Evolutionary conservation across 345 rosid genomes (phyloP).

Genomic region (Populus alba): DNA sequence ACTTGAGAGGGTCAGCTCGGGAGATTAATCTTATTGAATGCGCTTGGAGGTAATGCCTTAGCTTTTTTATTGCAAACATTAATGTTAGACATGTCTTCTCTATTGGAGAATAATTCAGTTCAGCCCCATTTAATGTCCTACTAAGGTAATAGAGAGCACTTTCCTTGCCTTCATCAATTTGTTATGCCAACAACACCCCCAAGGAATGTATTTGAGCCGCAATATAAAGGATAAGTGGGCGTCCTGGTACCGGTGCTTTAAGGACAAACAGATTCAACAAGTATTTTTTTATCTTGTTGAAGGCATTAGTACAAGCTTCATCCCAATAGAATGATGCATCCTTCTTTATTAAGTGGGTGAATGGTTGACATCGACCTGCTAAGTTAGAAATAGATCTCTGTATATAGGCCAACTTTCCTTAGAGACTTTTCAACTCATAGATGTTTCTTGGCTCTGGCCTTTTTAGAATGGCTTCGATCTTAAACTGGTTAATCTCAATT

Average conservation of each 20-base stretch:
- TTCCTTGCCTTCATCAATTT: neutral
- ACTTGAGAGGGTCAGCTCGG: neutral
- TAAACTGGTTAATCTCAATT: conserved; percentile 1
- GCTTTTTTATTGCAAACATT: neutral
- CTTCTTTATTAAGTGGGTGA: too few species aligned
- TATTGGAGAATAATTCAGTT: neutral
- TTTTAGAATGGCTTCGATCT: neutral
- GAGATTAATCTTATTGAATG: neutral
- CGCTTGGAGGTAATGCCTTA: neutral
- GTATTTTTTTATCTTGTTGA: neutral
- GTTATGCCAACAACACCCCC: neutral
- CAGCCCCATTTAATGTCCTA: neutral
- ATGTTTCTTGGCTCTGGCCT: neutral
- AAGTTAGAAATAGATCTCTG: too few species aligned
- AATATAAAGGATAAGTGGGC: neutral
- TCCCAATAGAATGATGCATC: neutral
- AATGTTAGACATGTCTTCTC: neutral
- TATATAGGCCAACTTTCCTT: neutral
- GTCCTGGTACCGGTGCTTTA: neutral
- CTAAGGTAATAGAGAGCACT: neutral
- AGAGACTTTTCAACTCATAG: neutral
- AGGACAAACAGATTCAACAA: neutral
- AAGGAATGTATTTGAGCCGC: neutral
- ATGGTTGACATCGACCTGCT: too few species aligned
- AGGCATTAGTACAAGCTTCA: neutral